Percentiles rank a stretch among this genome's conserved stretches.
Conservation (phyloP, 2,329 filamentous ascomycete species). For the Fusarium udum region DNA sequence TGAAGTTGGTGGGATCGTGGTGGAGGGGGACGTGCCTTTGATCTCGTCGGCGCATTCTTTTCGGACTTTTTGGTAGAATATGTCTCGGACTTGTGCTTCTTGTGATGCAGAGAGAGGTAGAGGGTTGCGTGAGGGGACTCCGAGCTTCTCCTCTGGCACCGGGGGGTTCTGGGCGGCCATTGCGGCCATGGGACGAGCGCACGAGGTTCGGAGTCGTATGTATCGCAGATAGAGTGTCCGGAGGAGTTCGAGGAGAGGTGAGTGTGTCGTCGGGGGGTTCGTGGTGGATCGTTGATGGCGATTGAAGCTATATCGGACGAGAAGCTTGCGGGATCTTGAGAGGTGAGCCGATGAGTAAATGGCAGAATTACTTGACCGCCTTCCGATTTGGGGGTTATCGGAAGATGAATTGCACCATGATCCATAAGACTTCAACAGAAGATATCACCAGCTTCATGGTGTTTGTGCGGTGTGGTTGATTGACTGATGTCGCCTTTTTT, state of each 20-base stretch:
- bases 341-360: constrained; percentile 39
- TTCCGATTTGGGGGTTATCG: constrained; percentile 12
- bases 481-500: fast-evolving
- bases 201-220: constrained; percentile 2
- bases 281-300: constrained; percentile 10
- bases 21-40: constrained; percentile 63
- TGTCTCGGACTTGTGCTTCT: constrained; percentile 81
- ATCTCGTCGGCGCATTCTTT: constrained; percentile 80
- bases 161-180: constrained; percentile 50
- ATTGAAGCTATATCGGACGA: constrained; percentile 35
- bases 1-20: not conserved
- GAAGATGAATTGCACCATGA: not conserved
- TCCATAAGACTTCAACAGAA: not conserved
- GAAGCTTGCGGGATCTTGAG: constrained; percentile 37
- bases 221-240: not conserved
- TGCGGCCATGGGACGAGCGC: constrained; percentile 41
- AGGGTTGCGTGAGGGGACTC: constrained; percentile 76
- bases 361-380: constrained; percentile 39
- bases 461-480: fast-evolving
- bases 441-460: fast-evolving
- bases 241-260: not conserved
- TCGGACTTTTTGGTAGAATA: constrained; percentile 84
- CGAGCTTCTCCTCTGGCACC: constrained; percentile 48
- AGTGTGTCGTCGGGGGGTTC: not conserved
- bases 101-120: constrained; percentile 84